Conservation (phyloP, 1,284 basidiomycete genomes). For the Irpex sp. region DNA sequence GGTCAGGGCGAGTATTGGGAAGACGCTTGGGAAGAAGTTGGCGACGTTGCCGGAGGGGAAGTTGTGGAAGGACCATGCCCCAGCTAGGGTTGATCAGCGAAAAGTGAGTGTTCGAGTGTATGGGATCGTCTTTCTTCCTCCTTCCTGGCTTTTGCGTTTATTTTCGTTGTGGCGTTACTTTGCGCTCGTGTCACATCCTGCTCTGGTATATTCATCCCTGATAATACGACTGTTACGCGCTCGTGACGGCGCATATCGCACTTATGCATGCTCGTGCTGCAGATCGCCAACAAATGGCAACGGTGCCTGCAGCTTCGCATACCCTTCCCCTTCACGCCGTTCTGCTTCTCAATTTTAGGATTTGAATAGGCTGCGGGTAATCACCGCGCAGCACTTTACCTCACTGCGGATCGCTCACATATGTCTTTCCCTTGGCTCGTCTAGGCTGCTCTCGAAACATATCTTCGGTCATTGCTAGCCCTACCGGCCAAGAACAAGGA, state of each 20-base stretch:
- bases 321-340: neutral
- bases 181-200: neutral
- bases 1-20: slow-evolving; percentile 61
- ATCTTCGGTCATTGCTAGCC: slow-evolving; percentile 82
- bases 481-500: slow-evolving; percentile 86
- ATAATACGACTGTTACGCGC: neutral
- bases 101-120: slow-evolving; percentile 55
- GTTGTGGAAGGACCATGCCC: slow-evolving; percentile 95
- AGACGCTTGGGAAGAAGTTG: slow-evolving; percentile 75
- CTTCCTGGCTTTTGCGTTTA: neutral
- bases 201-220: neutral
- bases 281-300: neutral
- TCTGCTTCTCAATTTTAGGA: neutral
- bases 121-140: neutral
- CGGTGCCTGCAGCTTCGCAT: neutral
- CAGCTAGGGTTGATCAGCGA: slow-evolving; percentile 92
- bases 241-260: neutral
- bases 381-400: slow-evolving; percentile 1
- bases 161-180: neutral
- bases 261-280: neutral
- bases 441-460: slow-evolving; percentile 80
- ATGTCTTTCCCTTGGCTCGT: slow-evolving; percentile 11
- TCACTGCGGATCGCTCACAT: slow-evolving; percentile 12
- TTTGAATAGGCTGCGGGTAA: neutral
- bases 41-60: slow-evolving; percentile 84